Evolutionary conservation across 345 rosid species (phyloP), one percentile per base, ranked within the genome.

Genomic region (Angophora floribunda): DNA sequence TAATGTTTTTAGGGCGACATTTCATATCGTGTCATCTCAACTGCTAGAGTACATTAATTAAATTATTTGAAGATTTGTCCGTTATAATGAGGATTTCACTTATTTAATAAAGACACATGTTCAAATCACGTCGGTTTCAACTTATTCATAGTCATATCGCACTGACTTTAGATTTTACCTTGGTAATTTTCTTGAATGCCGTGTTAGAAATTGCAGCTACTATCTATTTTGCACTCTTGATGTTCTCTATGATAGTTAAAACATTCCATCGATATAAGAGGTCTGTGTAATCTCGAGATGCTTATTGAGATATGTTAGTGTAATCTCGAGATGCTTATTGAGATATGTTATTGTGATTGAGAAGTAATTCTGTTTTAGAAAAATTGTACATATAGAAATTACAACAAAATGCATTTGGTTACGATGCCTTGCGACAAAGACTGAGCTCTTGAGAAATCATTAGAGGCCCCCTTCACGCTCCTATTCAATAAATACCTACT

Each of bases 111-210:
- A 2, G 78, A 30, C 10, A 30, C 10, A 7, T 30, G 44, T 30
- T 65, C 36, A 41, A 65, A 14, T 67, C 79, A 67, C 24, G 0
- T 32, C 4, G 45, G 1, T 67, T 67, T 22, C 41, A 32, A 67
- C 24, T 32, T 30, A 16, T 67, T 32, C 79, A 7, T 32, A 12
- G 1, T 16, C 19, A 6, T 15, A 32, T 32, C 79, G 15, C 19
- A 9, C 0, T 32, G 45, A 67, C 22, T 67, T 67, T 15, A 67
- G 45, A 32, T 32, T 67, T 32, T 6, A 15, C 19, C 22, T 11
- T 7, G 15, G 6, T 1, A 0, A 7, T 67, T 67, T 36, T 32
- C 11, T 67, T 15, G 0, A 0, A 0, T 7, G 19, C 24, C 30
- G 0, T 5, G 65, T 26, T 59, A 30, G 44, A 65, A 65, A 30